A percentile compares a stretch with the other conserved stretches of the same genome.
These are phyloP conservation scores for Thymus mandschuricus DNA, from an alignment of 257 asterid species.

Conservation along the genomic window DNA sequence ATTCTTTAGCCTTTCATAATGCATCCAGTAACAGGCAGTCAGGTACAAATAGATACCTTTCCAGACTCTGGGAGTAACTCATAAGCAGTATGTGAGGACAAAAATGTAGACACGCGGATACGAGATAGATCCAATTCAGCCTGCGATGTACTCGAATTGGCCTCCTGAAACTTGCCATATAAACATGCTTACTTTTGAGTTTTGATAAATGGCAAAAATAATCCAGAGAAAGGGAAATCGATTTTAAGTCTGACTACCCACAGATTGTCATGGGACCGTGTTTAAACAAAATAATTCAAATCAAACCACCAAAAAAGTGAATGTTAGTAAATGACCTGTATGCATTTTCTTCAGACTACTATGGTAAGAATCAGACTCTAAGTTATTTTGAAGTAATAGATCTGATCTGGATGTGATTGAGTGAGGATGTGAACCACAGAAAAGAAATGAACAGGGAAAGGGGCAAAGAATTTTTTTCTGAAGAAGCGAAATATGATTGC, in stretches of 20 bases:
- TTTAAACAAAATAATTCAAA: constrained; percentile 10
- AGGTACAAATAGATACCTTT: constrained; percentile 48
- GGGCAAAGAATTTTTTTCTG: neutral
- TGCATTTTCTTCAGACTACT: constrained; percentile 17
- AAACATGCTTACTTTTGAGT: constrained; percentile 10
- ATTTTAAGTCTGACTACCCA: constrained; percentile 7
- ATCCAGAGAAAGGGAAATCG: constrained; percentile 2
- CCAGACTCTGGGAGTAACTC: constrained; percentile 90
- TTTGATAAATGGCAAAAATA: neutral
- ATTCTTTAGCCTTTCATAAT: constrained; percentile 5
- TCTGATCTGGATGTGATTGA: neutral
- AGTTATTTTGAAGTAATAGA: constrained; percentile 9
- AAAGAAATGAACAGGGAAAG: neutral
- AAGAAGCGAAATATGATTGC: neutral
- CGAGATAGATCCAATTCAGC: constrained; percentile 62
- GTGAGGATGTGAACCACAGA: neutral
- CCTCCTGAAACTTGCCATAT: constrained; percentile 49
- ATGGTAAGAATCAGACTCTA: constrained; percentile 7
- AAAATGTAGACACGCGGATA: constrained; percentile 62
- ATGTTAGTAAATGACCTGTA: neutral
- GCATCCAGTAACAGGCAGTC: constrained; percentile 12
- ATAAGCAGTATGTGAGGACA: constrained; percentile 69
- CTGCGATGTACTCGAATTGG: constrained; percentile 55
- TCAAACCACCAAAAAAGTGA: too few relatives aligned
- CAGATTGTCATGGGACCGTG: neutral